Conservation (phyloP, 345 rosid species). For the Eucalyptus caleyi region DNA sequence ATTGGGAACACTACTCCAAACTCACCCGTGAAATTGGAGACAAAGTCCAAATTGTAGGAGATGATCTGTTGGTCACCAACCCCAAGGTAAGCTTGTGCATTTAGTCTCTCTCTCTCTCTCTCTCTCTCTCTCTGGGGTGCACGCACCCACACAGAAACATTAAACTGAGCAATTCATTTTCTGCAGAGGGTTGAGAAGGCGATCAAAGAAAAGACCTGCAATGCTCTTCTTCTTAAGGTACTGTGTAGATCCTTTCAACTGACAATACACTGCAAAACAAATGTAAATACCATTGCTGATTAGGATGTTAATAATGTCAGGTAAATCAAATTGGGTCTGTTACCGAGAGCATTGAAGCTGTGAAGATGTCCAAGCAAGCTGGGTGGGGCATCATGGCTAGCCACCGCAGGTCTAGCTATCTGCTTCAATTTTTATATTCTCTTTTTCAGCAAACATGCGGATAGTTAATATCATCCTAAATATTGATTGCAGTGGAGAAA, state of each 20-base stretch:
- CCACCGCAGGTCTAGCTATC: constrained; percentile 43
- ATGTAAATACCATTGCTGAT: background rate
- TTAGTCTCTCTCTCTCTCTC: background rate
- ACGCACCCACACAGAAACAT: background rate
- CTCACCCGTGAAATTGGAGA: constrained; percentile 45
- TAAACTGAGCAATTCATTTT: background rate
- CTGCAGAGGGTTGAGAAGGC: constrained; percentile 91
- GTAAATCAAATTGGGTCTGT: constrained; percentile 97
- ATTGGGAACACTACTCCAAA: constrained; percentile 53
- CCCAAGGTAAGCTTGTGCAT: constrained; percentile 28
- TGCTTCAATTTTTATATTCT: background rate
- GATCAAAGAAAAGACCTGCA: constrained; percentile 75
- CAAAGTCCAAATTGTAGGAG: constrained; percentile 60
- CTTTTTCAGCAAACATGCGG: background rate
- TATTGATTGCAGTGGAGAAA: constrained; percentile 62
- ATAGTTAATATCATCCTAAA: background rate
- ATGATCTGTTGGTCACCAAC: constrained; percentile 63
- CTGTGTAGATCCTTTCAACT: background rate
- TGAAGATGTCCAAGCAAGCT: constrained; percentile 85
- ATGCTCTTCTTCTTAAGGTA: constrained; percentile 95
- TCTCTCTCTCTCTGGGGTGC: background rate
- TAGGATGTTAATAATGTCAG: constrained; percentile 8
- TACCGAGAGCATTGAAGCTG: constrained; percentile 97
- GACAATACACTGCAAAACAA: background rate
- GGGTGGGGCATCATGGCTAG: constrained; percentile 99